Conservation (phyloP, 768 basidiomycete genomes). For the Termitomyces sp. region DNA sequence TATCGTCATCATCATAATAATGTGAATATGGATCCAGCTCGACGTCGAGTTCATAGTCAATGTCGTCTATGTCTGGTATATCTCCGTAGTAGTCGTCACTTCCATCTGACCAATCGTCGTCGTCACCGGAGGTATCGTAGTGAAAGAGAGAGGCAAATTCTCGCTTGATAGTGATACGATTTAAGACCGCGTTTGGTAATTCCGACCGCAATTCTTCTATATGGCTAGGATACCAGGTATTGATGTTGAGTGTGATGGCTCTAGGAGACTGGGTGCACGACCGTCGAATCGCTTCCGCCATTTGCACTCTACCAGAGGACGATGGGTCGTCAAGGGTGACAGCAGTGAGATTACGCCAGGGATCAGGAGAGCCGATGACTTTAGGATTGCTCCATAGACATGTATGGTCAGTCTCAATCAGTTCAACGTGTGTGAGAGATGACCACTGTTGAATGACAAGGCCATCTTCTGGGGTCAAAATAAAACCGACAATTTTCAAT, state of each 20-base stretch:
- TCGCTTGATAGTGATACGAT: not conserved
- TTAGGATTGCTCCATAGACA: not conserved
- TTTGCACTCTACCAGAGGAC: not conserved
- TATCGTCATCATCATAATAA: not conserved
- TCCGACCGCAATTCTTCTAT: not conserved
- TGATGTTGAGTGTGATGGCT: not conserved
- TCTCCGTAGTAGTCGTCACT: not conserved
- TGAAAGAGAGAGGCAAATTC: not conserved
- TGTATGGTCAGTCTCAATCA: not conserved
- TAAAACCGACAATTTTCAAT: not conserved
- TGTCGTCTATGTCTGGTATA: not conserved
- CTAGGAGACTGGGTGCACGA: not conserved
- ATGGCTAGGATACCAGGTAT: too few species aligned
- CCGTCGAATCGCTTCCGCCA: not conserved
- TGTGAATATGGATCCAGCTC: not conserved
- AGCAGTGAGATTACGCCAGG: slow-evolving; percentile 1
- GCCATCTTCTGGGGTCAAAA: not conserved
- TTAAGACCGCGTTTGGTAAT: not conserved
- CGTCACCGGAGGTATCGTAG: not conserved
- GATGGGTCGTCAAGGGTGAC: not conserved
- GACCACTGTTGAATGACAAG: not conserved
- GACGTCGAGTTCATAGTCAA: not conserved
- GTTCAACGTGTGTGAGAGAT: not conserved
- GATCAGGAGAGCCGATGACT: not conserved
- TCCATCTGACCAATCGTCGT: not conserved